Evolutionary conservation across 1,139 yeast species (phyloP).

Genomic region (Magnusiomyces ingens): DNA sequence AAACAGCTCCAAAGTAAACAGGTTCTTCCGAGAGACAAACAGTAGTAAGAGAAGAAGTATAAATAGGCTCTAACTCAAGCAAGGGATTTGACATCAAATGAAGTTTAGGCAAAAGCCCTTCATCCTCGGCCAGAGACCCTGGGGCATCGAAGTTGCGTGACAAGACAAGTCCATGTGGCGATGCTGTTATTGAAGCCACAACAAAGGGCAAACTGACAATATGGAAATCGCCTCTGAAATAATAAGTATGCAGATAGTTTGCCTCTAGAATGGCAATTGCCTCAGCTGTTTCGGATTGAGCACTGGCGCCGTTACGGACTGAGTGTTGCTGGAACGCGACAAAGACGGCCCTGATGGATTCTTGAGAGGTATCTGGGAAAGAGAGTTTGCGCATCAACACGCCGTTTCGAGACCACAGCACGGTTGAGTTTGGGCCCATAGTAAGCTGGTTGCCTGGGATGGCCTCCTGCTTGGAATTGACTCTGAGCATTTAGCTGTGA

Average conservation of each 20-base stretch:
- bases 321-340: slow-evolving; percentile 34
- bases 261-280: slow-evolving; percentile 24
- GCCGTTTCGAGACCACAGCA: slow-evolving; percentile 46
- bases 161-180: slow-evolving; percentile 57
- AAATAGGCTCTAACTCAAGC: slow-evolving; percentile 58
- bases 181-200: slow-evolving; percentile 49
- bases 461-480: not conserved
- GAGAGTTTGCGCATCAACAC: slow-evolving; percentile 43
- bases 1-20: slow-evolving; percentile 22
- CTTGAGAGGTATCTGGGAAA: slow-evolving; percentile 38
- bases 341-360: slow-evolving; percentile 43
- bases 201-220: slow-evolving; percentile 59
- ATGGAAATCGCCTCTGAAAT: slow-evolving; percentile 50
- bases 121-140: slow-evolving; percentile 10
- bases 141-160: slow-evolving; percentile 39
- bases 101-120: slow-evolving; percentile 37
- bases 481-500: no score
- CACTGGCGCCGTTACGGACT: slow-evolving; percentile 2
- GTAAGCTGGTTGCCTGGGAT: slow-evolving; percentile 27
- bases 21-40: slow-evolving; percentile 54
- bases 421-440: slow-evolving; percentile 28
- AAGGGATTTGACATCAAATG: slow-evolving; percentile 63
- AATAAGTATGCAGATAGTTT: slow-evolving; percentile 40
- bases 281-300: slow-evolving; percentile 19
- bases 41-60: slow-evolving; percentile 64